A percentile compares a stretch with the other conserved stretches of the same genome.
phyloP scores from a whole-genome alignment of 2,329 filamentous ascomycete genomes.

The Fusarium pseudonygamai region DNA sequence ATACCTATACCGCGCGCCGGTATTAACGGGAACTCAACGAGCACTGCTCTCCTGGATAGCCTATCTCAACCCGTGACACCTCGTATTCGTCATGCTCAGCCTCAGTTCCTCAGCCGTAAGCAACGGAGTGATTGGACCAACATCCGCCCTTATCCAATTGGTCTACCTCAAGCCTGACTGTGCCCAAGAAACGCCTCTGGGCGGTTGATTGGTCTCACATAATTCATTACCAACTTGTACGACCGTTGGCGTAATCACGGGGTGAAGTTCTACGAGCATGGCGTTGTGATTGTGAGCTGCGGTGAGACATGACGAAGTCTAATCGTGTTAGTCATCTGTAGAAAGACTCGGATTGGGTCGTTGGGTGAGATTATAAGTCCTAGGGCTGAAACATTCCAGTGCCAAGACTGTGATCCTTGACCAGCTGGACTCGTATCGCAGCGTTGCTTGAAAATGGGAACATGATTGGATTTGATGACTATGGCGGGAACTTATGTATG shows the following conservation, averaged over 20 bases:
- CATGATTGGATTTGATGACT: background rate
- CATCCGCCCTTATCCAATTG: background rate
- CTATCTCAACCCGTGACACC: background rate
- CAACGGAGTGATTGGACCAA: background rate
- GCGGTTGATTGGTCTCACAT: background rate
- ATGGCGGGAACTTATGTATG: background rate
- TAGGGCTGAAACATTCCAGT: background rate
- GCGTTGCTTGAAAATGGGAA: background rate
- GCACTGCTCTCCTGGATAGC: background rate
- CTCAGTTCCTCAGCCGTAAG: background rate
- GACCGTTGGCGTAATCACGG: background rate
- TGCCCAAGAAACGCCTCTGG: background rate
- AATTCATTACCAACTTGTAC: background rate
- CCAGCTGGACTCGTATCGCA: background rate
- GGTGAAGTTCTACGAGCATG: background rate
- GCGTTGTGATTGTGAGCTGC: background rate
- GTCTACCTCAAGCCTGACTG: background rate
- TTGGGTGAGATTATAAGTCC: background rate
- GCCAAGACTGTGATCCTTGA: background rate
- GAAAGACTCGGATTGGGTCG: background rate
- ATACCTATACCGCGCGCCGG: background rate
- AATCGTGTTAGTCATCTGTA: background rate
- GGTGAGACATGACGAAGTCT: background rate
- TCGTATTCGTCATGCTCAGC: slow-evolving; percentile 1
- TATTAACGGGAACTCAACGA: background rate